Evolutionary conservation across 257 asterid species (phyloP), one percentile per base, ranked within the genome.

Genomic region (Solanum lignicaule): DNA sequence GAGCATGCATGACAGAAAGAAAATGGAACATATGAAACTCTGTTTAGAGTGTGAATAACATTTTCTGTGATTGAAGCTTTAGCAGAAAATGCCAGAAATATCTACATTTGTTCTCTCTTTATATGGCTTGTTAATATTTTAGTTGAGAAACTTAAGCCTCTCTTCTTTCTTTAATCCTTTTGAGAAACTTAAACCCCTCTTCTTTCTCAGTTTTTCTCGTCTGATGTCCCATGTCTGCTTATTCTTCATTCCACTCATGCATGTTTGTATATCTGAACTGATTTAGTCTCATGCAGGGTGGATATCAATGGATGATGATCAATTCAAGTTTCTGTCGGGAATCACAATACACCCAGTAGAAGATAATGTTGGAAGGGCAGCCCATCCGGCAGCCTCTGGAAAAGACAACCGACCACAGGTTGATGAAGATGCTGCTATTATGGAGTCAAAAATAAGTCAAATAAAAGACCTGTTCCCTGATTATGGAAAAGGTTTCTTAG

Each of bases 371-470:
- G 91, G 83, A 60, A 87, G 36, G 62, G 86, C 74, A 84, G 88
- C 88, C 35, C 74, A 89, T 43, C 33, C 83, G 31, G 87, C 96
- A 65, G 43, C 88, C 75, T 83, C 89, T 16, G 88, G 10, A 55
- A 86, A 90, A 11, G 89, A 88, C 86, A 90, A 88, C 74, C 87
- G 46, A 46, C 74, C 55, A 29, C 92, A 86, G 88, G 65, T 92
- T 20, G 99, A 95, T 87, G 99, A 96, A 91, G 95, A 96, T 86
- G 78, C 92, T 39, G 98, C 95, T 23, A 93, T 97, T 79, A 79
- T 92, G 29, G 99, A 96, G 91, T 97, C 99, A 23, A 93, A 94
- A 91, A 94, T 97, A 90, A 96, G 96, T 91, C 99, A 97, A 93
- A 96, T 97, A 90, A 96, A 89, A 88, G 99, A 97, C 88, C 94